Evolutionary conservation across 129 eudicot genomes (phyloP).

Genomic region (Helichrysum umbraculigerum): DNA sequence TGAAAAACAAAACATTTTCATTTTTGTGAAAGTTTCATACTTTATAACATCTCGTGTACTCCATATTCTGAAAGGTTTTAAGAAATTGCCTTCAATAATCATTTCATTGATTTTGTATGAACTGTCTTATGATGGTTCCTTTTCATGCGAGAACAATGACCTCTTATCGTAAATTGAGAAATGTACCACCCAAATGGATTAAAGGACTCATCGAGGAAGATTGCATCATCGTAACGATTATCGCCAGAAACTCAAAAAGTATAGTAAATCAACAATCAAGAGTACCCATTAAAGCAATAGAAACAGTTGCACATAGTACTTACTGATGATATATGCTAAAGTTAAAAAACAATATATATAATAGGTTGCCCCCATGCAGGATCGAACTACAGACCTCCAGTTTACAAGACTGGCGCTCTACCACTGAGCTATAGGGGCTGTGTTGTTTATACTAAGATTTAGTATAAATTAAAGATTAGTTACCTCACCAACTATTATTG

Average conservation of each 20-base stretch:
- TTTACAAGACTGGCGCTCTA: slow-evolving; percentile 99
- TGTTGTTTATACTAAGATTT: accelerated
- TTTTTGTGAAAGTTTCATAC: background rate
- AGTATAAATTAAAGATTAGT: too few species aligned
- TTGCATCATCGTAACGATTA: background rate
- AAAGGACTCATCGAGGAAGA: background rate
- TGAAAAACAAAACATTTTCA: slow-evolving; percentile 15
- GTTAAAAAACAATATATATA: background rate
- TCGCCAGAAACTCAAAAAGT: too few species aligned
- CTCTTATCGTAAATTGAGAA: too few species aligned
- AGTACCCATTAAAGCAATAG: too few species aligned
- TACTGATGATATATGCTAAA: too few species aligned
- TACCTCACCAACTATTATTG: background rate
- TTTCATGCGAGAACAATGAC: too few species aligned
- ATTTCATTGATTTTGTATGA: too few species aligned
- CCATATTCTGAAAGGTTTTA: background rate
- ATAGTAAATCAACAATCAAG: too few species aligned
- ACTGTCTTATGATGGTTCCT: too few species aligned
- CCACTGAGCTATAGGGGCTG: slow-evolving; percentile 99
- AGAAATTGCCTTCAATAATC: background rate
- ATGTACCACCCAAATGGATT: background rate
- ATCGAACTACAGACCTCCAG: slow-evolving; percentile 99
- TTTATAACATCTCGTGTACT: background rate
- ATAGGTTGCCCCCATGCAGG: slow-evolving; percentile 83
- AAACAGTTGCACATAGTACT: too few species aligned